Evolutionary conservation across 2,329 filamentous ascomycete genomes (phyloP).

Genomic region (Trichoderma lentiforme): DNA sequence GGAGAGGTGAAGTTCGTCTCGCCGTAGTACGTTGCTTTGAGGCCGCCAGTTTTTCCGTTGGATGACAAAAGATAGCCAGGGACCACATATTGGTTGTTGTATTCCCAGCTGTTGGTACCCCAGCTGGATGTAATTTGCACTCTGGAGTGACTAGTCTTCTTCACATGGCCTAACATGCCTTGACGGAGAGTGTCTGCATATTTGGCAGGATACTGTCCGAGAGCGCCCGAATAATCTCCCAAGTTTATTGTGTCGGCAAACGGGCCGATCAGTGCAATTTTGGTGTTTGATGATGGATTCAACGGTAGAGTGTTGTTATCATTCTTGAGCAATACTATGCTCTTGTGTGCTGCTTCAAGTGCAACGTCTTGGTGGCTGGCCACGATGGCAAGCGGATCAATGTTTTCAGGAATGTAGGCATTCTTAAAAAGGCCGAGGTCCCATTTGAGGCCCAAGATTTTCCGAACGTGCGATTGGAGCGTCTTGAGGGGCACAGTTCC

Average conservation of each 20-base stretch:
- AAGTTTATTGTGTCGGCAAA: slow-evolving; percentile 11
- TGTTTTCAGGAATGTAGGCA: slow-evolving; percentile 5
- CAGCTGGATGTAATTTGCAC: slow-evolving; percentile 3
- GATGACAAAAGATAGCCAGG: slow-evolving; percentile 9
- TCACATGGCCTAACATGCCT: slow-evolving; percentile 4
- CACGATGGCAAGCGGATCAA: slow-evolving; percentile 14
- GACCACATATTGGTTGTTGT: slow-evolving; percentile 17
- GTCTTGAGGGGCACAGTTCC: slow-evolving; percentile 4
- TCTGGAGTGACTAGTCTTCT: background rate
- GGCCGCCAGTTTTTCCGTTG: background rate
- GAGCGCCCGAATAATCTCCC: slow-evolving; percentile 14
- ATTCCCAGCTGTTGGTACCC: slow-evolving; percentile 18
- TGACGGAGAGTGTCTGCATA: slow-evolving; percentile 2
- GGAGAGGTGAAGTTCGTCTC: slow-evolving; percentile 1
- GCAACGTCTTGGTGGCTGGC: slow-evolving; percentile 11
- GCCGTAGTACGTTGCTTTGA: slow-evolving; percentile 11
- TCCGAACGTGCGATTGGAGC: slow-evolving; percentile 7
- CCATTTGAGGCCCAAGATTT: slow-evolving; percentile 15
- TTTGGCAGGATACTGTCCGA: slow-evolving; percentile 11
- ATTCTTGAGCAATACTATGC: slow-evolving; percentile 15
- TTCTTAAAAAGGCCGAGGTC: slow-evolving; percentile 18
- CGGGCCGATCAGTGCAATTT: slow-evolving; percentile 11
- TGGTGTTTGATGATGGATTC: background rate
- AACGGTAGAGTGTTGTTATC: slow-evolving; percentile 12
- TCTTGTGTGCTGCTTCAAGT: slow-evolving; percentile 17